Percentiles rank a stretch among this genome's conserved stretches.
Conservation (phyloP, 2,329 filamentous ascomycete genomes). For the Cadophora sp. region DNA sequence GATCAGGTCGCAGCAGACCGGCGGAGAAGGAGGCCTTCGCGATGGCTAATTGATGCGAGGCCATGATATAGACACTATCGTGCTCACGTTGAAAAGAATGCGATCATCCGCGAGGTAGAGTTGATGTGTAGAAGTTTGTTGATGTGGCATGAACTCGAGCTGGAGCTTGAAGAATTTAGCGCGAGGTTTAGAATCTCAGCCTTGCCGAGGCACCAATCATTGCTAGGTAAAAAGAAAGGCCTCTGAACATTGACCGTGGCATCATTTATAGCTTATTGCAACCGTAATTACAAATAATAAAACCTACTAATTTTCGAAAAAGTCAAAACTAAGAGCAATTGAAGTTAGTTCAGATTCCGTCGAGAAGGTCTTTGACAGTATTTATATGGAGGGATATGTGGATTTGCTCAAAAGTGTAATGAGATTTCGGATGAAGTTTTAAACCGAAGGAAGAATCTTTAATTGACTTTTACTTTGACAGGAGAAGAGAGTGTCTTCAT, state of each 20-base stretch:
- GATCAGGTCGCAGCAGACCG: constrained; percentile 75
- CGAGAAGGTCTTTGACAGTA: constrained; percentile 51
- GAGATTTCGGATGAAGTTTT: constrained; percentile 12
- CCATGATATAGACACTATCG: constrained; percentile 53
- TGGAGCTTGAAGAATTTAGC: constrained; percentile 6
- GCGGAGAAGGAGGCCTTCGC: constrained; percentile 81
- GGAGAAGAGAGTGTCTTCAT: not conserved
- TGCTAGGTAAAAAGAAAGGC: not conserved
- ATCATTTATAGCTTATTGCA: too few relatives aligned
- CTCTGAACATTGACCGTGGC: too few relatives aligned
- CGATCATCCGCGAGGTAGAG: not conserved
- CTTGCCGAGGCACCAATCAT: constrained; percentile 4
- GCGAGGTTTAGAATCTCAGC: constrained; percentile 13
- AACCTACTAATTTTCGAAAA: too few relatives aligned
- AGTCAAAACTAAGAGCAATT: not conserved
- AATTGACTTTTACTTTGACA: constrained; percentile 5
- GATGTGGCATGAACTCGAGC: not conserved
- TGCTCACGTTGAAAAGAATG: not conserved
- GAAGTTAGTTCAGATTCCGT: not conserved
- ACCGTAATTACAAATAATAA: too few relatives aligned
- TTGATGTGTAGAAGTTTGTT: constrained; percentile 15
- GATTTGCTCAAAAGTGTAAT: not conserved
- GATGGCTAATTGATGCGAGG: constrained; percentile 75
- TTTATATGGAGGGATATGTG: constrained; percentile 52
- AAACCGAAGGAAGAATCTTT: too few relatives aligned